Evolutionary conservation across 208 protist genomes (phyloP).

Genomic region (Acanthamoeba healyi): DNA sequence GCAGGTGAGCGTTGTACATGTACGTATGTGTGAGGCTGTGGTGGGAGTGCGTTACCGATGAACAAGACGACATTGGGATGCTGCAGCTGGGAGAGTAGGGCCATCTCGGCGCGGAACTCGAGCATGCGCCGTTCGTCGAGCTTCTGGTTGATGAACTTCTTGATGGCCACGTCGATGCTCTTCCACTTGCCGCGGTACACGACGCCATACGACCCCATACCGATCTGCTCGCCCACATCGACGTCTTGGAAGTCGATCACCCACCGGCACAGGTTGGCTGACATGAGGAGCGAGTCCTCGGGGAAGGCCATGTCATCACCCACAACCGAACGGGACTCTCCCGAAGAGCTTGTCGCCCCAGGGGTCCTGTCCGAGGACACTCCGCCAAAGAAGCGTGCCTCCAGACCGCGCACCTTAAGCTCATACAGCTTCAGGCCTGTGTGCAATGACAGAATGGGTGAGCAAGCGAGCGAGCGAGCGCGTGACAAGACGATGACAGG

Average conservation of each 20-base stretch:
- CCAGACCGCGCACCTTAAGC: not conserved
- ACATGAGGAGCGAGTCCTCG: constrained; percentile 13
- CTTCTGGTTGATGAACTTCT: constrained; percentile 72
- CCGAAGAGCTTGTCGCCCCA: not conserved
- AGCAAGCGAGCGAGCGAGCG: too few species aligned
- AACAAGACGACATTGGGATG: constrained; percentile 60
- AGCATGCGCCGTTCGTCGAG: constrained; percentile 47
- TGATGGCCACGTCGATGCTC: constrained; percentile 50
- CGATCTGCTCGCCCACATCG: not conserved
- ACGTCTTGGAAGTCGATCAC: constrained; percentile 55
- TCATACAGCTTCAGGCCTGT: not conserved
- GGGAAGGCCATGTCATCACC: not conserved
- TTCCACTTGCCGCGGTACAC: constrained; percentile 54
- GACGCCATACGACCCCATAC: constrained; percentile 19
- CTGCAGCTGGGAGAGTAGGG: constrained; percentile 18
- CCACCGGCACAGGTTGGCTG: constrained; percentile 58
- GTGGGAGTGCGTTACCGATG: too few species aligned
- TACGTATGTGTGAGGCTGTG: too few species aligned
- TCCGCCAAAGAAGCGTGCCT: constrained; percentile 23
- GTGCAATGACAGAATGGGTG: too few species aligned
- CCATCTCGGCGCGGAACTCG: constrained; percentile 66
- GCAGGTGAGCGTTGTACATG: too few species aligned
- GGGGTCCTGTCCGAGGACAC: not conserved
- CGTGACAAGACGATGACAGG: not conserved
- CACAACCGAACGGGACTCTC: not conserved